Percentiles rank a stretch among this genome's conserved stretches.
Evolutionary conservation across 257 asterid genomes (phyloP).

Genomic region (Nyctanthes arbortristis): DNA sequence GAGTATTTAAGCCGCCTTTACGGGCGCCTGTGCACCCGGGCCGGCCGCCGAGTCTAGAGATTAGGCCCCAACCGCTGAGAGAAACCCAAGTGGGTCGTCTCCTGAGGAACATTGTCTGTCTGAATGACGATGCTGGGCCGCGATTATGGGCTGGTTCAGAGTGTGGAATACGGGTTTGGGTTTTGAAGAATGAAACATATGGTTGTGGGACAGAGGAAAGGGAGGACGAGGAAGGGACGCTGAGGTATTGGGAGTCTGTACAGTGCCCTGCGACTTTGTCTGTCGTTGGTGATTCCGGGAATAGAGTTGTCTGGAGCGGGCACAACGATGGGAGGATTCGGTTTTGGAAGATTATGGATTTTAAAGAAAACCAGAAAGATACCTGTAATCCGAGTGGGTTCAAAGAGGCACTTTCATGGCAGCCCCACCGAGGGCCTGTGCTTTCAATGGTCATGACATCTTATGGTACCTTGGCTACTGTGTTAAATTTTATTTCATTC

Average conservation of each 20-base stretch:
- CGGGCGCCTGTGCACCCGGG: constrained; percentile 67
- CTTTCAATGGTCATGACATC: constrained; percentile 77
- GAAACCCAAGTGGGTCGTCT: constrained; percentile 78
- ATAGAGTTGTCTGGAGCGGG: constrained; percentile 88
- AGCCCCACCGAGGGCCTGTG: constrained; percentile 86
- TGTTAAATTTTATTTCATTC: constrained; percentile 13
- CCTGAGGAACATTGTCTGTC: constrained; percentile 59
- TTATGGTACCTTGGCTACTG: constrained; percentile 51
- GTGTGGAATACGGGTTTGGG: constrained; percentile 77
- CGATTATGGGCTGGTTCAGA: constrained; percentile 97
- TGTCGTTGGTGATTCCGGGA: constrained; percentile 76
- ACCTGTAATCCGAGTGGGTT: constrained; percentile 38
- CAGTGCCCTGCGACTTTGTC: constrained; percentile 56
- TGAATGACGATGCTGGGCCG: constrained; percentile 55
- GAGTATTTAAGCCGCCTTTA: constrained; percentile 65
- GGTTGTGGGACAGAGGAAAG: constrained; percentile 45
- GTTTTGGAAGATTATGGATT: constrained; percentile 79
- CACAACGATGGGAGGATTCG: constrained; percentile 83
- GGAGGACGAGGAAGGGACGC: constrained; percentile 59
- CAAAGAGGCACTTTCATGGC: constrained; percentile 78
- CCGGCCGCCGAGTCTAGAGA: constrained; percentile 79
- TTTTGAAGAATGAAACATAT: constrained; percentile 58
- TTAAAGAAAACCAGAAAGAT: constrained; percentile 30
- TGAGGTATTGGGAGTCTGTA: constrained; percentile 64
- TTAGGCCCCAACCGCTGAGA: constrained; percentile 87